phyloP scores from a whole-genome alignment of 1,284 basidiomycete genomes.

The Hemileia vastatrix region DNA sequence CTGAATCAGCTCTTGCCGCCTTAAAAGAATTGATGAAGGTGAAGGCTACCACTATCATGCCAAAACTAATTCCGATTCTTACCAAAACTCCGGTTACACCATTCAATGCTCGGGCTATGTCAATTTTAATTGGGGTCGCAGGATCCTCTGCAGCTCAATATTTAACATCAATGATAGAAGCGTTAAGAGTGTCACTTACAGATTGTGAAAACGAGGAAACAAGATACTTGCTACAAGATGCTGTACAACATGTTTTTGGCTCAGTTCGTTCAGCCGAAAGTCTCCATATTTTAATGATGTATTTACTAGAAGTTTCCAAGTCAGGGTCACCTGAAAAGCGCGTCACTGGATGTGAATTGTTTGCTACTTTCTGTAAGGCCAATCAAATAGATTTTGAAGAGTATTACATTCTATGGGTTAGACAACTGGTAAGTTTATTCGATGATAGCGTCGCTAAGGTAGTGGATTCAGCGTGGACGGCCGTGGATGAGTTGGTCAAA shows the following conservation, averaged over 20 bases:
- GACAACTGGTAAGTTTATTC: slow-evolving; percentile 75
- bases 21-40: slow-evolving; percentile 73
- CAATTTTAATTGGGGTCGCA: slow-evolving; percentile 83
- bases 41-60: slow-evolving; percentile 88
- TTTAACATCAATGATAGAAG: slow-evolving; percentile 65
- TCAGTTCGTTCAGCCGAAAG: slow-evolving; percentile 77
- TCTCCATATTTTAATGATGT: slow-evolving; percentile 73
- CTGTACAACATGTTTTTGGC: slow-evolving; percentile 60
- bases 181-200: slow-evolving; percentile 57
- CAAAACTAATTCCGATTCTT: slow-evolving; percentile 88
- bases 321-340: slow-evolving; percentile 60
- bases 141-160: slow-evolving; percentile 80
- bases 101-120: slow-evolving; percentile 90
- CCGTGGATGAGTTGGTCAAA: slow-evolving; percentile 81
- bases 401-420: slow-evolving; percentile 88
- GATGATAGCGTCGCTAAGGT: slow-evolving; percentile 69
- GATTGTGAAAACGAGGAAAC: slow-evolving; percentile 60
- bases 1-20: slow-evolving; percentile 84
- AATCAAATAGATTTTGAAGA: slow-evolving; percentile 48
- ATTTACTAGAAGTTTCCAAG: slow-evolving; percentile 78
- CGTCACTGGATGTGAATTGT: slow-evolving; percentile 65
- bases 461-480: slow-evolving; percentile 70
- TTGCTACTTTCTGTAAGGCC: slow-evolving; percentile 69
- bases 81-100: slow-evolving; percentile 81
- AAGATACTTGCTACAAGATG: slow-evolving; percentile 61